Percentiles rank a stretch among this genome's conserved stretches.
phyloP scores from a whole-genome alignment of 805 yeast genomes.

The Candida maesae region DNA sequence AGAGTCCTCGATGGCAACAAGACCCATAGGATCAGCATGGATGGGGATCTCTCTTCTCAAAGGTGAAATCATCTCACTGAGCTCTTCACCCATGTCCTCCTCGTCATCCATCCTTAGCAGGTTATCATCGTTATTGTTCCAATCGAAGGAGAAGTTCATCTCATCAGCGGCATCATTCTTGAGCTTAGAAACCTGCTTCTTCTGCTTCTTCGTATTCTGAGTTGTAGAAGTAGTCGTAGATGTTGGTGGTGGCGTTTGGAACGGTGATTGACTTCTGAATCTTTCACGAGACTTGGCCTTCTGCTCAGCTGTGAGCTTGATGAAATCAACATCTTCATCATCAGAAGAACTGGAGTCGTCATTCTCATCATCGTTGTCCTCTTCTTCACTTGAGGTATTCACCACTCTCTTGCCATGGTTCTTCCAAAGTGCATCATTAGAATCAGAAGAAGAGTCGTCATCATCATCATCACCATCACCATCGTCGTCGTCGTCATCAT shows the following conservation, averaged over 20 bases:
- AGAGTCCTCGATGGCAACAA: conserved; percentile 28
- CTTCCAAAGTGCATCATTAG: conserved; percentile 28
- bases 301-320: conserved; percentile 64
- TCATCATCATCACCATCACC: conserved; percentile 21
- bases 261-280: conserved; percentile 32
- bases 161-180: conserved; percentile 27
- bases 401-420: conserved; percentile 27
- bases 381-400: conserved; percentile 33
- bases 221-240: conserved; percentile 13
- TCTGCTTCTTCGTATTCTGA: conserved; percentile 7
- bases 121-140: conserved; percentile 37
- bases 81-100: conserved; percentile 58
- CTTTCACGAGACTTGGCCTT: conserved; percentile 55
- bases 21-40: conserved; percentile 21
- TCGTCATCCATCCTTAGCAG: conserved; percentile 21
- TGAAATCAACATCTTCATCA: conserved; percentile 70
- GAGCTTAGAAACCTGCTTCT: conserved; percentile 1
- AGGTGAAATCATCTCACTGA: conserved; percentile 23
- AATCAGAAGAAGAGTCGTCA: conserved; percentile 18
- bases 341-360: conserved; percentile 48
- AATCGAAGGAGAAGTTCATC: conserved; percentile 39
- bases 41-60: conserved; percentile 17
- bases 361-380: conserved; percentile 31
- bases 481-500: conserved; percentile 19
- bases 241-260: conserved; percentile 24